Conservation (phyloP, 1,284 basidiomycete species). For the Trametes versicolor region DNA sequence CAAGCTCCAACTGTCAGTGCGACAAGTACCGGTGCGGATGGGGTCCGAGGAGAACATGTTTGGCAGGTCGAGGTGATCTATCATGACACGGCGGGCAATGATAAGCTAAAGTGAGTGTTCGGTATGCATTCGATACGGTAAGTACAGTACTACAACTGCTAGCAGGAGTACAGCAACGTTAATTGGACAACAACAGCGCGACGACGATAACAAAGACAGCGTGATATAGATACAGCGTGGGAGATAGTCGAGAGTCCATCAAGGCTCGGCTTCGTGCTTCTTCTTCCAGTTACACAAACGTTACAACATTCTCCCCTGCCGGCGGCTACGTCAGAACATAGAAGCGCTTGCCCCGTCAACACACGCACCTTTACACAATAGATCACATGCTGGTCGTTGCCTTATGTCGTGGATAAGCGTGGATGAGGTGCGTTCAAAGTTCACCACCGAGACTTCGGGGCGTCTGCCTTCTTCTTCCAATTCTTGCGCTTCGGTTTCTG, state of each 20-base stretch:
- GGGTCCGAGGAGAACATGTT: background rate
- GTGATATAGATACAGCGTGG: constrained; percentile 27
- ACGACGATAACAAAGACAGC: constrained; percentile 22
- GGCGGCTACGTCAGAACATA: background rate
- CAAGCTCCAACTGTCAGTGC: background rate
- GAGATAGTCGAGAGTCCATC: constrained; percentile 17
- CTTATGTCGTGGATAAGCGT: background rate
- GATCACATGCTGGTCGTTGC: background rate
- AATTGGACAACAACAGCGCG: constrained; percentile 17
- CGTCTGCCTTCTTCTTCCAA: constrained; percentile 20
- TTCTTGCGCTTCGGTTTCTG: constrained; percentile 26
- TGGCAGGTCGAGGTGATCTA: background rate
- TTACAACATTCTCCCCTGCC: constrained; percentile 2
- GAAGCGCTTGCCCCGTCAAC: background rate
- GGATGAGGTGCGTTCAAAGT: background rate
- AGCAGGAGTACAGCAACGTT: constrained; percentile 20
- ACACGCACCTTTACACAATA: constrained; percentile 1
- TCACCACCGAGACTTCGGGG: constrained; percentile 28
- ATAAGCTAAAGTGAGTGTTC: constrained; percentile 11
- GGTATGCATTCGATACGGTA: constrained; percentile 16
- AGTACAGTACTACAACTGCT: constrained; percentile 10
- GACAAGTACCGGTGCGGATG: background rate
- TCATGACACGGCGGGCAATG: background rate
- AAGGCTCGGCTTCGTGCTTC: constrained; percentile 7
- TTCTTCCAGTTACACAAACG: constrained; percentile 6